These are phyloP conservation scores for Chaetothyriales sp. DNA, from an alignment of 2,329 filamentous ascomycete genomes.

Conservation along the genomic window DNA sequence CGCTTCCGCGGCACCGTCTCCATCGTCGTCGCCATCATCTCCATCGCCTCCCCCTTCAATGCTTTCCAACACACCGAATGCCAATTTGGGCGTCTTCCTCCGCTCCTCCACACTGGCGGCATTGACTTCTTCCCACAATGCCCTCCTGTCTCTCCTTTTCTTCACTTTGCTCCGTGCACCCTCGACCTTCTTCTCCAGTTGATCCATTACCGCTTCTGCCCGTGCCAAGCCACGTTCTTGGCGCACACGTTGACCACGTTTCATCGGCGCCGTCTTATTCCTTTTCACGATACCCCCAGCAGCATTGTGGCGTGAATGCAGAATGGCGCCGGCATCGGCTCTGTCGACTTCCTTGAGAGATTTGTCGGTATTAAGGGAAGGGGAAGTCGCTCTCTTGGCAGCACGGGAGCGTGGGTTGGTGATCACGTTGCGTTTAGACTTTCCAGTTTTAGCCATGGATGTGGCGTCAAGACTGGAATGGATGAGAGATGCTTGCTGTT, in stretches of 20 bases:
- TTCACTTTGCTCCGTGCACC: conserved; percentile 39
- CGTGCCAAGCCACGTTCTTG: conserved; percentile 43
- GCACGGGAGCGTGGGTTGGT: conserved; percentile 46
- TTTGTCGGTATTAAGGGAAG: conserved; percentile 40
- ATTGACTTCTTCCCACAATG: conserved; percentile 32
- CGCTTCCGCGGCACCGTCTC: conserved; percentile 11
- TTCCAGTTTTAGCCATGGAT: conserved; percentile 27
- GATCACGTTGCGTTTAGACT: conserved; percentile 26
- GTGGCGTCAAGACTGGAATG: not conserved
- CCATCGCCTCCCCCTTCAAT: conserved; percentile 19
- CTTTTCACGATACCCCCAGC: conserved; percentile 41
- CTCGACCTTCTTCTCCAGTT: conserved; percentile 41
- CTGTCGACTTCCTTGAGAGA: conserved; percentile 33
- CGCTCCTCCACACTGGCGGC: conserved; percentile 20
- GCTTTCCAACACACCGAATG: conserved; percentile 19
- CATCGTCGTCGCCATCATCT: conserved; percentile 39
- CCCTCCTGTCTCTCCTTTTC: conserved; percentile 33
- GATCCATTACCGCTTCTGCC: conserved; percentile 41
- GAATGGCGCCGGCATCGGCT: conserved; percentile 23
- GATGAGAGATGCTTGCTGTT: not conserved
- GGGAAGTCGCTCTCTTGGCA: conserved; percentile 43
- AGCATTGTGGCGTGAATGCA: conserved; percentile 31
- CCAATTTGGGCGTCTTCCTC: conserved; percentile 20
- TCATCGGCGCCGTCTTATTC: conserved; percentile 33
- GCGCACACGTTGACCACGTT: conserved; percentile 40